Base-by-base conservation (phyloP, 345 rosid species). In the Cardamine occulta region DNA sequence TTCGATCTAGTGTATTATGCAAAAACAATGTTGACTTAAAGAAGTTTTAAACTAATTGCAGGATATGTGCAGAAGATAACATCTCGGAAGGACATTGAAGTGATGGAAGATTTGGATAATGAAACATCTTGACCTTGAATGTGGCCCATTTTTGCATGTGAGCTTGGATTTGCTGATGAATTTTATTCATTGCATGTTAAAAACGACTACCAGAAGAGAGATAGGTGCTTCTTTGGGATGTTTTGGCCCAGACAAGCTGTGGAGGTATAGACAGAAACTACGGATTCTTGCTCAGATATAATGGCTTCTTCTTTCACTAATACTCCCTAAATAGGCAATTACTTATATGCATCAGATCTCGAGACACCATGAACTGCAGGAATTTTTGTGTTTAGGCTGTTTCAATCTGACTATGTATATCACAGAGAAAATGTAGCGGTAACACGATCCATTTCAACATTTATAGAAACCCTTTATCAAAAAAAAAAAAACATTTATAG, bases 11-110 rank as follows among this genome's bases (percentile, higher is more conserved):
- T 35, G 21, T 71, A 23, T 47, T 49, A 26, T 14, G 32, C 45
- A 7, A 56, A 64, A 39, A 0, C 18, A 57, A 8, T 63, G 10
- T 65, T 37, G 37, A 77, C 63, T 40, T 37, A 2, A 17, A 26
- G 4, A 47, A 15, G 61, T 63, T 57, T 9, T 11, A 10, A 57
- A 44, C 26, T 75, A 8, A 29, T 75, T 76, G 83, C 91, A 92
- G 97, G 99, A 70, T 95, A 90, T 59, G 97, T 92, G 78, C 96
- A 92, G 80, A 90, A 90, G 83, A 89, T 95, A 78, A 95, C 97
- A 77, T 85, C 93, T 67, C 89, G 97, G 55, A 87, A 77, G 58
- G 96, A 90, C 80, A 92, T 90, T 68, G 91, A 84, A 32, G 82
- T 86, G 39, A 95, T 89, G 97, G 94, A 86, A 84, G 90, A 95